Evolutionary conservation across 2,329 filamentous ascomycete genomes (phyloP).

Genomic region (Pestalotiopsis sp.): DNA sequence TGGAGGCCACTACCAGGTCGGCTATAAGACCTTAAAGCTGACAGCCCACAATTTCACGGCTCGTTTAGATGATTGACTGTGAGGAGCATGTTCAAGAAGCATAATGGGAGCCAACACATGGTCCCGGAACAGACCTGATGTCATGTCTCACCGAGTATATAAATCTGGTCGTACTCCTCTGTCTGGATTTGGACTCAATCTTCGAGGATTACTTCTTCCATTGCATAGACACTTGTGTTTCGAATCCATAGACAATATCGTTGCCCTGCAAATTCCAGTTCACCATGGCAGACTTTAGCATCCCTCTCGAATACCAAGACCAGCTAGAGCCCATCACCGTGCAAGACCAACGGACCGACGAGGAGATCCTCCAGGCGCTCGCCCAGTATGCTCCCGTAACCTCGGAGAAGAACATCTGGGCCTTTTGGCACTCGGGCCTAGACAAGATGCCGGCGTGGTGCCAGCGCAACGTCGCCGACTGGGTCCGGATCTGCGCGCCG

Average conservation of each 20-base stretch:
- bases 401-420: conserved; percentile 46
- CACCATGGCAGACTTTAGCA: neutral
- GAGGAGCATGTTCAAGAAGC: conserved; percentile 26
- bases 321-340: conserved; percentile 19
- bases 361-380: conserved; percentile 22
- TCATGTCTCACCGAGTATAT: too few relatives aligned
- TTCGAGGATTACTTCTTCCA: neutral
- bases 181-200: too few relatives aligned
- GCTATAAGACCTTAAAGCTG: neutral
- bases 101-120: neutral
- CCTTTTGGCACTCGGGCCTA: conserved; percentile 43
- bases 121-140: too few relatives aligned
- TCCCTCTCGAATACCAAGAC: conserved; percentile 21
- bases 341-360: conserved; percentile 19
- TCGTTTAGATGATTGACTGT: conserved; percentile 20
- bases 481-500: conserved; percentile 38
- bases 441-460: conserved; percentile 35
- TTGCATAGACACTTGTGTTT: neutral
- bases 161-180: too few relatives aligned
- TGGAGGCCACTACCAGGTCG: neutral
- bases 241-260: neutral
- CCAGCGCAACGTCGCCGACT: conserved; percentile 39
- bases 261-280: neutral
- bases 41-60: neutral
- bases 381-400: conserved; percentile 26